A percentile compares a stretch with the other conserved stretches of the same genome.
Evolutionary conservation across 108 stramenopile species (phyloP).

Genomic region (Hondaea fermentalgiana): DNA sequence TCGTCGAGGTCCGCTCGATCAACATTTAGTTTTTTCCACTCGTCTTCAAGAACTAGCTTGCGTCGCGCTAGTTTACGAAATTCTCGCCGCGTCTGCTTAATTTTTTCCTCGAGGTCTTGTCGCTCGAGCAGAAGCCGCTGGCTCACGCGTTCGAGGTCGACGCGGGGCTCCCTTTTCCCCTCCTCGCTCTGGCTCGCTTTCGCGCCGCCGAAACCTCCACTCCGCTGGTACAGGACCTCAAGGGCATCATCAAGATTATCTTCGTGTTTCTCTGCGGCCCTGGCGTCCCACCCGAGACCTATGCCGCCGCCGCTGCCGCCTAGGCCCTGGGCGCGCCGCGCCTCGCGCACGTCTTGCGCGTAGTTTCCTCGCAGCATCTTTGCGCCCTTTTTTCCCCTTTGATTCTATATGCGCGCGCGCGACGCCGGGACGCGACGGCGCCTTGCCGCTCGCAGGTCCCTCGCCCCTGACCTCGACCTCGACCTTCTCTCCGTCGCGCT

Average conservation of each 20-base stretch:
- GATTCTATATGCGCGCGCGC: too few relatives aligned
- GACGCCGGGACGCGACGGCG: too few relatives aligned
- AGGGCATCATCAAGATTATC: neutral
- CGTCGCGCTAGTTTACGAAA: conserved; percentile 1
- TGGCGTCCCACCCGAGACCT: too few relatives aligned
- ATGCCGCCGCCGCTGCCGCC: too few relatives aligned
- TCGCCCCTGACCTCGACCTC: too few relatives aligned
- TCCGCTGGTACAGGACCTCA: neutral
- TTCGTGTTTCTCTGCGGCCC: neutral
- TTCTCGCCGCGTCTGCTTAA: neutral
- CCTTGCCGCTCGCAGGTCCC: too few relatives aligned
- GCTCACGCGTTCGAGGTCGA: neutral
- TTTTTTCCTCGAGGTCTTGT: neutral
- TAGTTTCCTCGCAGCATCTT: too few relatives aligned
- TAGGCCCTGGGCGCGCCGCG: too few relatives aligned
- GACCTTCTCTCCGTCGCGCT: too few relatives aligned
- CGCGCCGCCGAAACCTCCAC: neutral
- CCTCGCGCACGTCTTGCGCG: too few relatives aligned
- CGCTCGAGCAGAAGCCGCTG: neutral
- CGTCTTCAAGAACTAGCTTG: neutral
- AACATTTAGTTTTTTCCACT: neutral
- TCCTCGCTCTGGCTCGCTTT: neutral
- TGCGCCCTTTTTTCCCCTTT: too few relatives aligned
- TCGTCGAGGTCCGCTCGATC: neutral
- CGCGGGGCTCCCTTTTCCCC: neutral